Evolutionary conservation across 2,329 filamentous ascomycete species (phyloP).

Genomic region (Drechslerella dactyloides): DNA sequence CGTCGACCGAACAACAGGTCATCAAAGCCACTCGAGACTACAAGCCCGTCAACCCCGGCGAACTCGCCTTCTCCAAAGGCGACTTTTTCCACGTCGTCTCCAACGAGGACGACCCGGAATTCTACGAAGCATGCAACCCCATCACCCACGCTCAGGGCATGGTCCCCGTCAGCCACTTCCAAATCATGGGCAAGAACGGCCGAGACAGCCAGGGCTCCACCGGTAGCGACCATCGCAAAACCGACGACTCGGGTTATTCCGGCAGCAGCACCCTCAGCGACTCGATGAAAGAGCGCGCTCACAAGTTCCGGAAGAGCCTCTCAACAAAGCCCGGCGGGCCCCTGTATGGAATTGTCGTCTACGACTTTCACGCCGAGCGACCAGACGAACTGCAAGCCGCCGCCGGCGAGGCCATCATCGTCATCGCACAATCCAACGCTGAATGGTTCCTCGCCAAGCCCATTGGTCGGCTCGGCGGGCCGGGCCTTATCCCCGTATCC

Average conservation of each 20-base stretch:
- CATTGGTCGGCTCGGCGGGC: constrained; percentile 94
- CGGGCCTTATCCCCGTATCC: constrained; percentile 91
- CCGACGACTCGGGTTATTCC: constrained; percentile 87
- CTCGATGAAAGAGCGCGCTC: constrained; percentile 54
- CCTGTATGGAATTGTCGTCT: constrained; percentile 96
- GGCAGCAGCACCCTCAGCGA: constrained; percentile 59
- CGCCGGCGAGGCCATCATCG: constrained; percentile 93
- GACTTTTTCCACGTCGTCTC: constrained; percentile 99
- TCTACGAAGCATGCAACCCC: constrained; percentile 99
- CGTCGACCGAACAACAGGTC: constrained; percentile 67
- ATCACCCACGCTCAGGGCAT: constrained; percentile 84
- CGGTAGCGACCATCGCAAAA: constrained; percentile 63
- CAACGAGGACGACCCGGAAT: constrained; percentile 89
- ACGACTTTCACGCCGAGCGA: constrained; percentile 92
- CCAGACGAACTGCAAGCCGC: constrained; percentile 97
- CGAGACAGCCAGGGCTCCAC: constrained; percentile 78
- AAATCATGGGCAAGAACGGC: constrained; percentile 88
- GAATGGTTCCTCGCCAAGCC: constrained; percentile 99
- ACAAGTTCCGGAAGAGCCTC: constrained; percentile 55
- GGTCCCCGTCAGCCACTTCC: constrained; percentile 93
- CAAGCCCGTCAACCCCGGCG: constrained; percentile 74
- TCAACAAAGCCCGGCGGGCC: constrained; percentile 70
- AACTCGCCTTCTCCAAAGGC: constrained; percentile 89
- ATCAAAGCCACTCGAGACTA: constrained; percentile 97
- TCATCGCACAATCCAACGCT: constrained; percentile 96